Conservation (phyloP, 2,329 filamentous ascomycete species). For the Xylaria sp. region DNA sequence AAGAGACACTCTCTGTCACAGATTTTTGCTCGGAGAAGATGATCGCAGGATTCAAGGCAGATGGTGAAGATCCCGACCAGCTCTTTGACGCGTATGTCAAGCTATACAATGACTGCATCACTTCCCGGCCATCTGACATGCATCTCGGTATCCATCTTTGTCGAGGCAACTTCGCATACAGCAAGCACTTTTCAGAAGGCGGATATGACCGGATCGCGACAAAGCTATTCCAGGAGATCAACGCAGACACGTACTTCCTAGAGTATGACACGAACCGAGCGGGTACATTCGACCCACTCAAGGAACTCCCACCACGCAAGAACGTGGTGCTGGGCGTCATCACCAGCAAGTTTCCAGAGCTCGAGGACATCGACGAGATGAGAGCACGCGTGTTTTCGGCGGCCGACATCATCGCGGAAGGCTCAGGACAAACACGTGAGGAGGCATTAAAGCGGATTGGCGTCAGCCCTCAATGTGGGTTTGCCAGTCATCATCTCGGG, state of each 20-base stretch:
- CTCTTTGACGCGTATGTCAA: slow-evolving; percentile 80
- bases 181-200: slow-evolving; percentile 74
- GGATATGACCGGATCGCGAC: slow-evolving; percentile 74
- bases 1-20: slow-evolving; percentile 45
- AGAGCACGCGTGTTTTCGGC: slow-evolving; percentile 68
- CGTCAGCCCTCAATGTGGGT: slow-evolving; percentile 79
- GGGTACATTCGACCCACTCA: slow-evolving; percentile 73
- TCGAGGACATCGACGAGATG: slow-evolving; percentile 72
- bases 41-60: slow-evolving; percentile 76
- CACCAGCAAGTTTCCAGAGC: slow-evolving; percentile 70
- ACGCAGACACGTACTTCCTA: slow-evolving; percentile 74
- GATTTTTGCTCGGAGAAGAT: slow-evolving; percentile 81
- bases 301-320: slow-evolving; percentile 68
- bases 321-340: slow-evolving; percentile 73
- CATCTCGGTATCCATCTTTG: slow-evolving; percentile 83
- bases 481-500: slow-evolving; percentile 78
- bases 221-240: slow-evolving; percentile 72
- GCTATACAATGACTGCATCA: slow-evolving; percentile 79
- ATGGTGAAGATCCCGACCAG: slow-evolving; percentile 73
- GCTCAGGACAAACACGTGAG: slow-evolving; percentile 71
- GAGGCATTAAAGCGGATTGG: slow-evolving; percentile 75
- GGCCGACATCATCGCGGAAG: slow-evolving; percentile 75
- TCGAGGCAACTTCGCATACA: slow-evolving; percentile 74
- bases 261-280: slow-evolving; percentile 75
- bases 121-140: slow-evolving; percentile 73